phyloP scores from a whole-genome alignment of 495 filamentous ascomycete species.

The Lasiosphaeria hispida region DNA sequence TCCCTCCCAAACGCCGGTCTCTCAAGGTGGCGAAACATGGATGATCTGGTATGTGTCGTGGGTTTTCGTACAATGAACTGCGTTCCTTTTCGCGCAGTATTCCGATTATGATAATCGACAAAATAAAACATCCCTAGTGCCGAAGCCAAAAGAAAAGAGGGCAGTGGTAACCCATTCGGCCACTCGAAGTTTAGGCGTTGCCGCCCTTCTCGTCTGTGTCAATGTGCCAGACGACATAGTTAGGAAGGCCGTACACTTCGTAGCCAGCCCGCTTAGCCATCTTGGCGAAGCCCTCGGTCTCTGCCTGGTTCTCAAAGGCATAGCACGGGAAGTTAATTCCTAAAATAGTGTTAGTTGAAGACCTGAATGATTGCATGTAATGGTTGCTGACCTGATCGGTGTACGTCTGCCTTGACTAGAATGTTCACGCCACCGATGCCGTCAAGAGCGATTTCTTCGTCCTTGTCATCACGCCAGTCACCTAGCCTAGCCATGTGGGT shows the following conservation, averaged over 20 bases:
- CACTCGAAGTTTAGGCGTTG: constrained; percentile 50
- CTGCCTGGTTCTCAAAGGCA: constrained; percentile 97
- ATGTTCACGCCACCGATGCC: constrained; percentile 98
- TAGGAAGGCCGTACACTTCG: constrained; percentile 85
- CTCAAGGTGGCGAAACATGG: constrained; percentile 19
- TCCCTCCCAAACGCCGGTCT: constrained; percentile 21
- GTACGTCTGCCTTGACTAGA: constrained; percentile 94
- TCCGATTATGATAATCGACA: constrained; percentile 21
- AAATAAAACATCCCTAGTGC: constrained; percentile 15
- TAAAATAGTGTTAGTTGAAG: constrained; percentile 29
- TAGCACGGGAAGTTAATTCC: constrained; percentile 98
- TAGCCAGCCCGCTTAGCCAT: constrained; percentile 99
- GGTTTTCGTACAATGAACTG: constrained; percentile 40
- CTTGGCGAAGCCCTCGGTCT: constrained; percentile 96
- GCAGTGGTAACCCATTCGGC: constrained; percentile 12
- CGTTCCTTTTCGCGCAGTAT: constrained; percentile 29
- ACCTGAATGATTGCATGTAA: neutral
- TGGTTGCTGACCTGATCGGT: constrained; percentile 71
- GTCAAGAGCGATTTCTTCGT: constrained; percentile 86
- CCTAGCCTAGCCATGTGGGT: constrained; percentile 85
- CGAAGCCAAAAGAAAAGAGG: neutral
- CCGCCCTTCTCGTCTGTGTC: constrained; percentile 97
- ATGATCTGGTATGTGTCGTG: constrained; percentile 34
- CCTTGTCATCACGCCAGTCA: constrained; percentile 86
- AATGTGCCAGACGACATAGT: constrained; percentile 98